Conservation (phyloP, 2,329 filamentous ascomycete species). For the Emericellopsis cladophorae region DNA sequence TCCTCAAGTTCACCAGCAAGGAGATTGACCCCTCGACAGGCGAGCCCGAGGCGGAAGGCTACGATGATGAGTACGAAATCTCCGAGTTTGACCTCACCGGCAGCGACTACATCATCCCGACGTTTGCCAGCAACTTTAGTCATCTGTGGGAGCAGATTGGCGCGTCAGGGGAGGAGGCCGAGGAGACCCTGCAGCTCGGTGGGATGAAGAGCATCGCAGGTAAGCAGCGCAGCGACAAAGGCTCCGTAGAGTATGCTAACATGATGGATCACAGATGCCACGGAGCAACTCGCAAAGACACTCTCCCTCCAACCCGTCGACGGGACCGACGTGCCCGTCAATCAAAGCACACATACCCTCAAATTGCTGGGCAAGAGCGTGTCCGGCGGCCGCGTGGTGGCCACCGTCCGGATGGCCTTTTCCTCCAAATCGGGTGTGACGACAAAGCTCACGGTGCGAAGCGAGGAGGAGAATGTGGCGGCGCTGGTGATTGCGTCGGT, state of each 20-base stretch:
- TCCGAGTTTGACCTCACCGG: conserved; percentile 84
- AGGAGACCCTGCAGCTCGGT: conserved; percentile 80
- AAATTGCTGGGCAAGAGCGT: conserved; percentile 96
- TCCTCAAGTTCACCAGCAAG: conserved; percentile 94
- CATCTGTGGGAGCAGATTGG: conserved; percentile 92
- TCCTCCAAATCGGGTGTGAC: conserved; percentile 88
- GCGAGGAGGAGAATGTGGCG: conserved; percentile 87
- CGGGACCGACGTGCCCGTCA: conserved; percentile 82
- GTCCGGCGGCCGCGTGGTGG: conserved; percentile 76
- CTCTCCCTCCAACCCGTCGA: conserved; percentile 89
- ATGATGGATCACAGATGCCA: conserved; percentile 53
- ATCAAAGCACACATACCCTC: conserved; percentile 81
- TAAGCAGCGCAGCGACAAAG: conserved; percentile 33
- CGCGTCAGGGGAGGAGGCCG: conserved; percentile 76
- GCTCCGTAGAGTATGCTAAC: background rate
- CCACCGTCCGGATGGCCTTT: conserved; percentile 83
- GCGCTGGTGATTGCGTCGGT: conserved; percentile 74
- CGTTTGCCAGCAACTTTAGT: conserved; percentile 89
- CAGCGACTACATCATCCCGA: conserved; percentile 86
- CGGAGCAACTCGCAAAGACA: conserved; percentile 75
- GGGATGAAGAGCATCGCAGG: conserved; percentile 86
- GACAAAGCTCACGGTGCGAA: conserved; percentile 84
- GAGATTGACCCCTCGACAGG: conserved; percentile 93
- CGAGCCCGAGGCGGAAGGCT: conserved; percentile 82
- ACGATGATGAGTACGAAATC: conserved; percentile 96